Evolutionary conservation across 192 early-diverging fungal genomes (phyloP).

Genomic region (Backusella tarrabulga): DNA sequence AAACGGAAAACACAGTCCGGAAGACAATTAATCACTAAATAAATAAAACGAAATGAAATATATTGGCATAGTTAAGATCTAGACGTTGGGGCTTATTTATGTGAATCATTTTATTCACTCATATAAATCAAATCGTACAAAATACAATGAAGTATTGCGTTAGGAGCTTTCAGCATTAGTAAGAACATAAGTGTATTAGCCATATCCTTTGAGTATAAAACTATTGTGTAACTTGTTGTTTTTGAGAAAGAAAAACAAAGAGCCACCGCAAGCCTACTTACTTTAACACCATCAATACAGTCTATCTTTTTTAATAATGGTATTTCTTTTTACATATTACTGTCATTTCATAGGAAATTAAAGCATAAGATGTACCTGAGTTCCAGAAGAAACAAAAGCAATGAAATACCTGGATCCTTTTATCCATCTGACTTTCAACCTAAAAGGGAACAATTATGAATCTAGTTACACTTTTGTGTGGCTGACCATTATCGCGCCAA

Average conservation of each 20-base stretch:
- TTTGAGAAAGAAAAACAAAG: background rate
- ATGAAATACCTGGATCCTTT: background rate
- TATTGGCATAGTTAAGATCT: background rate
- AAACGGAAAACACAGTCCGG: slow-evolving; percentile 5
- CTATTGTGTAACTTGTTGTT: background rate
- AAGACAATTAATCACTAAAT: slow-evolving; percentile 1
- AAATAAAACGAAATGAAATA: background rate
- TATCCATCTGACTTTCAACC: background rate
- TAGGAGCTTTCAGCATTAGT: background rate
- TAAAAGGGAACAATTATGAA: background rate
- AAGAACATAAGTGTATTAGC: background rate
- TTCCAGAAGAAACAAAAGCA: background rate
- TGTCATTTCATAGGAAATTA: background rate
- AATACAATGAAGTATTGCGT: background rate
- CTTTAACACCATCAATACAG: background rate
- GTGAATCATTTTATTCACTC: background rate
- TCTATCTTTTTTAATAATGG: background rate
- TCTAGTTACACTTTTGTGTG: slow-evolving; percentile 1
- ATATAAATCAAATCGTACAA: background rate
- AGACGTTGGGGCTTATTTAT: background rate
- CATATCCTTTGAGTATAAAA: background rate
- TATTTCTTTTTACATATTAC: background rate
- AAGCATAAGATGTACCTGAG: background rate
- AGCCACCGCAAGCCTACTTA: background rate
- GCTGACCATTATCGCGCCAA: background rate